These are phyloP conservation scores for Silene vulgaris DNA, from an alignment of 179 eudicot species.

Conservation along the genomic window DNA sequence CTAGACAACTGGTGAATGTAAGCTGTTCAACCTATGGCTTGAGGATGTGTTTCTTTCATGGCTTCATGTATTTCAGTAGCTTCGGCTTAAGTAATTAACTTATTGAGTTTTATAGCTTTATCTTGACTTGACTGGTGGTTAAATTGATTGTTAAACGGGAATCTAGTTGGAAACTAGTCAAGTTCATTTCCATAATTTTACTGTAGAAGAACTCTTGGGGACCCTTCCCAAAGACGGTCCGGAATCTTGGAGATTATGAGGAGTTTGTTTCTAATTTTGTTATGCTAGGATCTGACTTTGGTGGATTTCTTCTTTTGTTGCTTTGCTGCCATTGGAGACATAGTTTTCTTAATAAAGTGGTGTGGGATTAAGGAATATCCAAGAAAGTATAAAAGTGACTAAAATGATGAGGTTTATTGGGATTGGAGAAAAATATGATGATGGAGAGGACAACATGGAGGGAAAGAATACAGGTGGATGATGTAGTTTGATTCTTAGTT, in stretches of 20 bases:
- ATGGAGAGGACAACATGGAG: background rate
- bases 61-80: background rate
- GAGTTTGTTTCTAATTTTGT: background rate
- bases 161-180: no score
- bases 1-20: constrained; percentile 55
- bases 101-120: background rate
- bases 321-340: background rate
- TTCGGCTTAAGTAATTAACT: constrained; percentile 8
- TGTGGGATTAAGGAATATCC: no score
- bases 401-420: background rate
- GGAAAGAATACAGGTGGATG: background rate
- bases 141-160: background rate
- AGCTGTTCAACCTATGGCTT: constrained; percentile 30
- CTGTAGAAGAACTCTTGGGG: background rate
- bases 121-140: background rate
- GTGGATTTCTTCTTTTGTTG: background rate
- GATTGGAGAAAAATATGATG: background rate
- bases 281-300: background rate
- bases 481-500: background rate
- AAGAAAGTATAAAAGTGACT: background rate
- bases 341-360: no score
- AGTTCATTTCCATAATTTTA: background rate
- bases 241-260: constrained; percentile 1
- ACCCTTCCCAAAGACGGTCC: background rate
- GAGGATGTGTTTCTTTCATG: background rate